Percentiles rank a stretch among this genome's conserved stretches.
These are phyloP conservation scores for Flaveria linearis DNA, from an alignment of 129 eudicot genomes.

Conservation along the genomic window DNA sequence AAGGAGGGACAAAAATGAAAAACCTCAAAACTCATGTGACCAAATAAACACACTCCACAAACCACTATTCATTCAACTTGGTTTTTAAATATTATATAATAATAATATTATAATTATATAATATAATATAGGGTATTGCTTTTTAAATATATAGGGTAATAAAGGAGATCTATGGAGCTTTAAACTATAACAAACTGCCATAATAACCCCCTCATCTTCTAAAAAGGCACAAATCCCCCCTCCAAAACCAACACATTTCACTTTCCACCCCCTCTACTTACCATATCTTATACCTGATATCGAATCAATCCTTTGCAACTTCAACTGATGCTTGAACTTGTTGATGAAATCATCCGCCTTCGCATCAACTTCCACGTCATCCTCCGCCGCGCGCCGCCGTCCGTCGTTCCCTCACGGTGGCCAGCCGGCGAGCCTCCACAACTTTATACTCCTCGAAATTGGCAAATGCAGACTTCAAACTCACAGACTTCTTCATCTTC, in stretches of 20 bases:
- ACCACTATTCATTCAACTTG: no score
- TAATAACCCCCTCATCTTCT: slow-evolving; percentile 22
- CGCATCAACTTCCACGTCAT: no score
- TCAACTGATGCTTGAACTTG: slow-evolving; percentile 81
- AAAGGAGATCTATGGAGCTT: not conserved
- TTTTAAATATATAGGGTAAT: no score
- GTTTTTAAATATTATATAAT: no score
- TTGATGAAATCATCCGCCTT: no score
- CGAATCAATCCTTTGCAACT: slow-evolving; percentile 85
- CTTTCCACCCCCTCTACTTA: slow-evolving; percentile 59
- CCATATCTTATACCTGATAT: slow-evolving; percentile 82
- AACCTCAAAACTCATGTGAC: no score
- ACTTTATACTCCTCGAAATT: slow-evolving; percentile 65
- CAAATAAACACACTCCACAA: no score
- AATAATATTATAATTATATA: no score
- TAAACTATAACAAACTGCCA: not conserved
- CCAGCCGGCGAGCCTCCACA: slow-evolving; percentile 79
- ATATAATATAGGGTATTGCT: no score
- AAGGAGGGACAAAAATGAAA: no score
- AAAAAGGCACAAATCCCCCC: slow-evolving; percentile 38
- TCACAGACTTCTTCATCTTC: slow-evolving; percentile 82
- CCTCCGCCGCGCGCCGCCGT: slow-evolving; percentile 25
- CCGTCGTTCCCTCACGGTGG: slow-evolving; percentile 61
- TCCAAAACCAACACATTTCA: slow-evolving; percentile 24
- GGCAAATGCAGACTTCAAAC: slow-evolving; percentile 61